Evolutionary conservation across 202 grass and related monocot genomes (phyloP).

Genomic region (Setaria viridis): DNA sequence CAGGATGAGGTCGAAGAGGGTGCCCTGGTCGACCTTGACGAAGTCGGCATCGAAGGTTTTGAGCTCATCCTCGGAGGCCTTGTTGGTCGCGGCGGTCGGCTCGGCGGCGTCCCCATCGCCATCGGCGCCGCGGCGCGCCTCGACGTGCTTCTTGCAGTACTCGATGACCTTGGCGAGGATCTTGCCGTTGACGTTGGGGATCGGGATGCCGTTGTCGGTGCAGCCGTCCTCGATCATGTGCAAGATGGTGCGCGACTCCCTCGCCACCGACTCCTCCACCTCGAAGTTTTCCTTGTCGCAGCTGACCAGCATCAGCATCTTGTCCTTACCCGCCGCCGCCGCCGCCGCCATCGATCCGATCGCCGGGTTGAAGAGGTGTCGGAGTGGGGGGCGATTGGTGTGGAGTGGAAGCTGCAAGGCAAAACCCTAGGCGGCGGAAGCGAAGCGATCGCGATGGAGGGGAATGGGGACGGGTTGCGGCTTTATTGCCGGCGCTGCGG

Average conservation of each 20-base stretch:
- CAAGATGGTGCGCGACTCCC: constrained; percentile 74
- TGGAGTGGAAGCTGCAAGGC: background rate
- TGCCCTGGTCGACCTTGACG: constrained; percentile 59
- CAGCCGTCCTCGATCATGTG: constrained; percentile 82
- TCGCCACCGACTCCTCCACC: constrained; percentile 63
- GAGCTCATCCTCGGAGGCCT: constrained; percentile 34
- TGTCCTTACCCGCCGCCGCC: background rate
- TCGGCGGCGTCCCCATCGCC: background rate
- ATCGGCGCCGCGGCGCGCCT: background rate
- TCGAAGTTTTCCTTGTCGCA: constrained; percentile 67
- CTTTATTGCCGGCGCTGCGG: background rate
- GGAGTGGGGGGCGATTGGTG: background rate
- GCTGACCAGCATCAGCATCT: constrained; percentile 52
- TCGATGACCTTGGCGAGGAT: constrained; percentile 74
- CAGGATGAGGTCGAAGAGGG: constrained; percentile 65
- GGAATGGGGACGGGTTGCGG: background rate
- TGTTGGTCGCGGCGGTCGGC: background rate
- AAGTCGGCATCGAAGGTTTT: constrained; percentile 49
- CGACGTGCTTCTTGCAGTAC: constrained; percentile 78
- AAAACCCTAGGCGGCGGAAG: constrained; percentile 22
- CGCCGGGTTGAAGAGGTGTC: background rate
- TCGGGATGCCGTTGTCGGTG: constrained; percentile 62
- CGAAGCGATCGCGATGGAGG: background rate
- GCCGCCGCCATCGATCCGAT: constrained; percentile 34
- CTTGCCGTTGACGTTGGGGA: constrained; percentile 71